Base-by-base conservation (phyloP, 805 yeast species). In the Candida morakotiae region DNA sequence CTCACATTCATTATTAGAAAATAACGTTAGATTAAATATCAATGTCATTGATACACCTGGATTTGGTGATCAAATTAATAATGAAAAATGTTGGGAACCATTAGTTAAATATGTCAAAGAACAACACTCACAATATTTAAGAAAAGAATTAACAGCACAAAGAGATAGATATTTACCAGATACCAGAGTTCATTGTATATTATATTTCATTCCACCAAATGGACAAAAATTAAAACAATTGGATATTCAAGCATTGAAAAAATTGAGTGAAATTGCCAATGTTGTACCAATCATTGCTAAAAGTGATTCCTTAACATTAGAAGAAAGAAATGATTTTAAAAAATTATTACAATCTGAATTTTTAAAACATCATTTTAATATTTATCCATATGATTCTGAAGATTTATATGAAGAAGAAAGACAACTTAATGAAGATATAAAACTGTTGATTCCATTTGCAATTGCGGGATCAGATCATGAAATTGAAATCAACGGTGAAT, bases 31-130 rank as follows among this genome's bases (percentile, higher is more conserved):
- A 44, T 77, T 93, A 58, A 83, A 83, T 52, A 68, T 93, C 46
- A 89, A 87, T 52, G 80, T 93, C 39, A 86, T 93, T 56, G 98
- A 93, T 59, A 93, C 98, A 3, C 98, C 98, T 15, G 98, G 98
- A 11, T 93, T 87, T 69, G 98, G 96, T 27, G 98, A 93, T 70
- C 96, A 86, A 65, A 84, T 93, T 48, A 86, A 88, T 67, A 89
- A 89, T 63, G 94, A 86, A 53, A 85, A 83, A 63, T 88, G 95
- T 64, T 91, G 97, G 96, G 98, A 89, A 52, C 96, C 96, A 37
- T 81, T 89, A 45, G 82, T 89, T 47, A 87, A 87, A 64, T 89
- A 88, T 65, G 87, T 89, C 58, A 89, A 89, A 66, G 97, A 89
- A 63, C 97, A 89, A 65, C 95, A 89, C 61, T 83, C 94, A 29